Evolutionary conservation across 108 stramenopile species (phyloP), one percentile per base, ranked within the genome.

Genomic region (Cyclotella cryptica): DNA sequence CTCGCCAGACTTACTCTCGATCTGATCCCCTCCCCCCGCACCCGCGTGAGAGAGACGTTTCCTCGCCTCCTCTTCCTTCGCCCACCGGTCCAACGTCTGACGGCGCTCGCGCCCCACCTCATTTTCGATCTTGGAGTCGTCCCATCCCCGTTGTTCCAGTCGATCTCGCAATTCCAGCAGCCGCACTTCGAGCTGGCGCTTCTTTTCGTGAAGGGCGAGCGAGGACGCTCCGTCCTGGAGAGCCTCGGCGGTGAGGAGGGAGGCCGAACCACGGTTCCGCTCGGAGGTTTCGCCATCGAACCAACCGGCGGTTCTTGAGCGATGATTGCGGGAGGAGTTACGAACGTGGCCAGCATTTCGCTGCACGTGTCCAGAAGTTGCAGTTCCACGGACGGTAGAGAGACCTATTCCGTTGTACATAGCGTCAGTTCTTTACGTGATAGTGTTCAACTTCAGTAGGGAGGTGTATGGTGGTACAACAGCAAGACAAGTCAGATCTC

Each of bases 321-420:
- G 88, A 65, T 88, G 74, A n/a, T 89, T 84, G 12, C 77, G 60
- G 24, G 86, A 86, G 28, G 84, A 83, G 52, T 81, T 81, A n/a
- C 88, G 85, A 8, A 97, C 88, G 78, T 95, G 90, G 11, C 93
- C 86, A 6, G 89, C 87, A 72, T 94, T 97, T 55, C 79, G 69
- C 74, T 95, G 94, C 64, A 97, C 92, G 73, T 97, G 89, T 26
- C 96, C 96, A 6, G 92, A 93, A 26, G 96, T 97, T 21, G 96
- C 94, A 17, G 93, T 91, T 39, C 96, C 96, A 13, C 96, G 92
- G 66, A 93, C 93, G 28, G 93, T 81, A n/a, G 91, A 42, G 35
- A 97, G 84, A 13, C 96, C 96, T 41, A 97, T 94, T 26, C 94
- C 94, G 84, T 97, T 97, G 82, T 97, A 96, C 89, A 72, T 72